Conservation (phyloP, 768 basidiomycete genomes). For the Boletus reticulatus region DNA sequence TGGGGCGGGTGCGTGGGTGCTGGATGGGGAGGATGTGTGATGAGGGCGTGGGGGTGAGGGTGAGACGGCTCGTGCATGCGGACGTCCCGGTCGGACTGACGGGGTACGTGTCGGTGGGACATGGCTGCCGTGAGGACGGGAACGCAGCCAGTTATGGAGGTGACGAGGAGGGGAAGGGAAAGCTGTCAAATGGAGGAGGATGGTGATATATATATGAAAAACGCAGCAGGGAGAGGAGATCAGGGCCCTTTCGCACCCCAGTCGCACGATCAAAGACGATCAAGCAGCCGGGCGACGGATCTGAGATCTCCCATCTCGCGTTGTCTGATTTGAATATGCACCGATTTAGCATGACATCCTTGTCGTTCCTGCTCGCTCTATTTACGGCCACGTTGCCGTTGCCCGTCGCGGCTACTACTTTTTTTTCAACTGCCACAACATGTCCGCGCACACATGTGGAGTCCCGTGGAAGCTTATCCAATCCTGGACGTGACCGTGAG, state of each 20-base stretch:
- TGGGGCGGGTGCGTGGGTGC: conserved; percentile 39
- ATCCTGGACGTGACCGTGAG: conserved; percentile 32
- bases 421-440: conserved; percentile 33
- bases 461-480: conserved; percentile 38
- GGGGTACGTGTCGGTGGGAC: conserved; percentile 61
- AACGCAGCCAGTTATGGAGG: conserved; percentile 27
- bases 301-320: conserved; percentile 44
- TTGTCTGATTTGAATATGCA: conserved; percentile 39
- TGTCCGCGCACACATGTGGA: conserved; percentile 32
- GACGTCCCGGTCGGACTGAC: conserved; percentile 58
- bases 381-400: conserved; percentile 48
- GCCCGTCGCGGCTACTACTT: conserved; percentile 41
- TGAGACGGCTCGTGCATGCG: conserved; percentile 59
- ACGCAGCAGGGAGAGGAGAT: conserved; percentile 39
- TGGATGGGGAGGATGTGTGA: conserved; percentile 41
- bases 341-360: conserved; percentile 29
- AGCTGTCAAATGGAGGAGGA: conserved; percentile 40
- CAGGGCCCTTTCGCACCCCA: conserved; percentile 41
- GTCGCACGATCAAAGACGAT: conserved; percentile 67
- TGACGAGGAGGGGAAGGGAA: conserved; percentile 48
- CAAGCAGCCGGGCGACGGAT: conserved; percentile 37
- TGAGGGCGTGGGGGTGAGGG: conserved; percentile 41
- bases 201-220: conserved; percentile 59
- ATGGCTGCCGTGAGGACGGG: conserved; percentile 37
- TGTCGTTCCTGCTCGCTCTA: conserved; percentile 43